Conservation (phyloP, 495 filamentous ascomycete genomes). For the Neurospora hispaniola region DNA sequence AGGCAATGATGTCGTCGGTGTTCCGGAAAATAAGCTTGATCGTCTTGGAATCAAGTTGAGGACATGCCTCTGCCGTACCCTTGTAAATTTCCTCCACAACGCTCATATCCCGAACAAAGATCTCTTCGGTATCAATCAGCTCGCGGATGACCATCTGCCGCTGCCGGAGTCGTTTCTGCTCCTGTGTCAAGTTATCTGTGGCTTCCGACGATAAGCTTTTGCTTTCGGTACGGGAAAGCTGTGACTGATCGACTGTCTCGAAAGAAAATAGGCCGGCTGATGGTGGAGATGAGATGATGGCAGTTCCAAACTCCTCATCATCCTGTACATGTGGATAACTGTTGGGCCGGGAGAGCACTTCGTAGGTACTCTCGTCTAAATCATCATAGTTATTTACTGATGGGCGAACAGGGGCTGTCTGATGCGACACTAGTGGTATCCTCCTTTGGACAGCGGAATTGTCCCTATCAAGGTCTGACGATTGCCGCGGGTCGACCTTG, state of each 20-base stretch:
- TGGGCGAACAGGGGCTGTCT: slow-evolving; percentile 24
- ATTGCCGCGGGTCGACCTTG: slow-evolving; percentile 6
- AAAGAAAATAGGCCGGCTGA: slow-evolving; percentile 26
- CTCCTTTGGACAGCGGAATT: slow-evolving; percentile 5
- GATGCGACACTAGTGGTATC: slow-evolving; percentile 25
- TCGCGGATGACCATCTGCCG: slow-evolving; percentile 78
- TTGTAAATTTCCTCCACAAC: slow-evolving; percentile 95
- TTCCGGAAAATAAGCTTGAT: slow-evolving; percentile 85
- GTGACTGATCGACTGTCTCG: slow-evolving; percentile 17
- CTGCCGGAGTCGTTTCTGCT: slow-evolving; percentile 42
- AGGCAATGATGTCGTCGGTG: slow-evolving; percentile 72
- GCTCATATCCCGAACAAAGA: slow-evolving; percentile 85
- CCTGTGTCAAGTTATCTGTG: slow-evolving; percentile 20
- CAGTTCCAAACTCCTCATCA: slow-evolving; percentile 24
- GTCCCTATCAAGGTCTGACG: slow-evolving; percentile 26
- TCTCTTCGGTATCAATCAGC: slow-evolving; percentile 80
- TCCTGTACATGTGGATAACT: slow-evolving; percentile 29
- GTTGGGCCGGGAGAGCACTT: slow-evolving; percentile 29
- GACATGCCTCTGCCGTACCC: slow-evolving; percentile 74
- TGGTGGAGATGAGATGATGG: slow-evolving; percentile 19
- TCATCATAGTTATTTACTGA: slow-evolving; percentile 7
- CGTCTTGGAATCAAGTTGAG: slow-evolving; percentile 70
- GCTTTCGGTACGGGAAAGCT: slow-evolving; percentile 9
- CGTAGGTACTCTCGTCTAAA: slow-evolving; percentile 25
- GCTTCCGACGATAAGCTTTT: slow-evolving; percentile 16